A percentile compares a stretch with the other conserved stretches of the same genome.
phyloP scores from a whole-genome alignment of 495 filamentous ascomycete species.

The Aspergillus baeticus region DNA sequence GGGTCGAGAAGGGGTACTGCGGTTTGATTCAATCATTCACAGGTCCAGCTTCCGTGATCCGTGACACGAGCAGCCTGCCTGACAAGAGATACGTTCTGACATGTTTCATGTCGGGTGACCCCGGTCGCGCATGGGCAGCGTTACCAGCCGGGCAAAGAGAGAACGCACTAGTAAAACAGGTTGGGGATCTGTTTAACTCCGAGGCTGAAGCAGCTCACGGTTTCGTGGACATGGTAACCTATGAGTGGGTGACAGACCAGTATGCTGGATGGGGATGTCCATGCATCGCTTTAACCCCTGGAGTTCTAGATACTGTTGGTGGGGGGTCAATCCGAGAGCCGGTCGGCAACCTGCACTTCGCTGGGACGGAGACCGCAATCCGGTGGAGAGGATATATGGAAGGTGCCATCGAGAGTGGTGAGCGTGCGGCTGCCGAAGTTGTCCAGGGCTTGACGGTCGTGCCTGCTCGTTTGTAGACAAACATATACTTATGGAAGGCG shows the following conservation, averaged over 20 bases:
- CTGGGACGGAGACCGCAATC: too few relatives aligned
- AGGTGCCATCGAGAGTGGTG: too few relatives aligned
- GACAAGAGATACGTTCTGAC: slow-evolving; percentile 38
- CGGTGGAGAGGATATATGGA: too few relatives aligned
- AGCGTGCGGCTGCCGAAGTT: too few relatives aligned
- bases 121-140: slow-evolving; percentile 30
- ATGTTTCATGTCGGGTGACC: slow-evolving; percentile 37
- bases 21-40: slow-evolving; percentile 32
- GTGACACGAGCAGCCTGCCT: slow-evolving; percentile 36
- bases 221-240: slow-evolving; percentile 17
- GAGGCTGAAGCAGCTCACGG: neutral
- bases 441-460: too few relatives aligned
- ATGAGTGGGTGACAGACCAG: slow-evolving; percentile 31
- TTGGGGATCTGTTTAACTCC: slow-evolving; percentile 8
- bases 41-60: slow-evolving; percentile 36
- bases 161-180: slow-evolving; percentile 9
- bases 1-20: slow-evolving; percentile 35
- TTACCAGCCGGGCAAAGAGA: slow-evolving; percentile 14
- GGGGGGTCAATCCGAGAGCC: neutral
- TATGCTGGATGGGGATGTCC: slow-evolving; percentile 25
- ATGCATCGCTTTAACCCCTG: slow-evolving; percentile 12
- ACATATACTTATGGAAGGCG: too few relatives aligned
- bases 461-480: too few relatives aligned
- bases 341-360: too few relatives aligned
- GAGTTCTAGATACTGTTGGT: neutral